Base-by-base conservation (phyloP, 257 asterid genomes). In the Orobanche coerulescens region DNA sequence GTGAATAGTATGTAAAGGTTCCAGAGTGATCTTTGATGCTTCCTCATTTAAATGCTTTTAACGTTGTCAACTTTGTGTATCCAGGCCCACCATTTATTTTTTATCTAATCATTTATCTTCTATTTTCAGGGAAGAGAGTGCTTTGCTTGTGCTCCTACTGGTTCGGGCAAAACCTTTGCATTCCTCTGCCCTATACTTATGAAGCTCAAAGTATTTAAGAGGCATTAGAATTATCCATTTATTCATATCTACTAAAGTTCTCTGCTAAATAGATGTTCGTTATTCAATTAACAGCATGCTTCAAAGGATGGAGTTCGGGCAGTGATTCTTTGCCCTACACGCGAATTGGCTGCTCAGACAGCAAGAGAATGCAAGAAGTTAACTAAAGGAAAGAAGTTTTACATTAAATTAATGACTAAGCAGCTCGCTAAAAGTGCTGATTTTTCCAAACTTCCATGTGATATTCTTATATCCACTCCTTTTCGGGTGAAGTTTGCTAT, bases 321-420 rank as follows among this genome's bases (percentile, higher is more conserved):
- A n/a, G 84, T 84, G 64, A 80, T 93, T 60, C 90, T 93, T 73
- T 82, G 86, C 74, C 98, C 98, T 43, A 93, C 98, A 43, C 89
- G 91, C 20, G 98, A 93, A 73, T 77, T 93, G 72, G 97, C 98
- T 71, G 97, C 96, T 76, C 98, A 93, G 85, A 93, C 96, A 25
- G 72, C 94, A 51, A 76, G 97, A 61, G 98, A 93, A 74, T 89
- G 97, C 87, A 89, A 83, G 76, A 93, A 81, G 77, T 59, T 93
- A 79, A 46, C 79, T 58, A 83, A 78, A 70, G 94, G 98, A 65
- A 93, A 80, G 82, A 85, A 80, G 75, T 93, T 93, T 58, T 69
- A 72, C 72, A 75, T 89, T 78, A 93, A 78, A 75, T 66, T 89
- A 68, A 82, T 93, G 97, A 93, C 97, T 25, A 93, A 93, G 77